Percentiles rank a stretch among this genome's conserved stretches.
Conservation (phyloP, 805 yeast species). For the Metschnikowia kofuensis region DNA sequence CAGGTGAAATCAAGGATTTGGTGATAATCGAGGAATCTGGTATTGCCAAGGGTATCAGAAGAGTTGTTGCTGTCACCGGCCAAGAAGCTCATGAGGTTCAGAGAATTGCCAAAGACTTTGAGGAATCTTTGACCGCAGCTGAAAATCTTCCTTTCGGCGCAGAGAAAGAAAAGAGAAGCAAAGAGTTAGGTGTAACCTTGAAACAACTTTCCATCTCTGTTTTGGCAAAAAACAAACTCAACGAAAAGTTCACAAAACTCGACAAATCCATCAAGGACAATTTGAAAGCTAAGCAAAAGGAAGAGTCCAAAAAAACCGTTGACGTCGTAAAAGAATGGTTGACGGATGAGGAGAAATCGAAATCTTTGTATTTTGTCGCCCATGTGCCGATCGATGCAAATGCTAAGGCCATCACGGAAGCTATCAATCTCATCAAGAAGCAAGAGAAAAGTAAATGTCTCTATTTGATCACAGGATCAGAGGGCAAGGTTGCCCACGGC, state of each 20-base stretch:
- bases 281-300: constrained; percentile 81
- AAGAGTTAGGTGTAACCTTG: constrained; percentile 79
- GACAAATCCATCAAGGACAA: constrained; percentile 90
- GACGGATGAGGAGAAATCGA: constrained; percentile 41
- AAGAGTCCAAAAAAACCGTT: constrained; percentile 76
- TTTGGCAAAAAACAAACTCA: constrained; percentile 71
- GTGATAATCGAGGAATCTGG: constrained; percentile 93
- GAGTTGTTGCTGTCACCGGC: constrained; percentile 97
- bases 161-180: constrained; percentile 75
- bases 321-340: constrained; percentile 76
- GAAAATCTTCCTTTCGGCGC: constrained; percentile 68
- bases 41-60: constrained; percentile 97
- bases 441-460: constrained; percentile 71
- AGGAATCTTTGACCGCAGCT: constrained; percentile 54
- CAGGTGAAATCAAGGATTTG: constrained; percentile 89
- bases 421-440: constrained; percentile 77
- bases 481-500: constrained; percentile 87
- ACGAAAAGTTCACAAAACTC: constrained; percentile 67
- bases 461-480: constrained; percentile 73
- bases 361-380: constrained; percentile 58
- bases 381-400: constrained; percentile 71
- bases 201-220: constrained; percentile 83
- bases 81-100: constrained; percentile 88
- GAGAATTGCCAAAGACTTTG: constrained; percentile 73
- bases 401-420: constrained; percentile 93